A percentile compares a stretch with the other conserved stretches of the same genome.
These are phyloP conservation scores for Yamadazyma spencermartinsiae DNA, from an alignment of 1,139 yeast species.

Conservation along the genomic window DNA sequence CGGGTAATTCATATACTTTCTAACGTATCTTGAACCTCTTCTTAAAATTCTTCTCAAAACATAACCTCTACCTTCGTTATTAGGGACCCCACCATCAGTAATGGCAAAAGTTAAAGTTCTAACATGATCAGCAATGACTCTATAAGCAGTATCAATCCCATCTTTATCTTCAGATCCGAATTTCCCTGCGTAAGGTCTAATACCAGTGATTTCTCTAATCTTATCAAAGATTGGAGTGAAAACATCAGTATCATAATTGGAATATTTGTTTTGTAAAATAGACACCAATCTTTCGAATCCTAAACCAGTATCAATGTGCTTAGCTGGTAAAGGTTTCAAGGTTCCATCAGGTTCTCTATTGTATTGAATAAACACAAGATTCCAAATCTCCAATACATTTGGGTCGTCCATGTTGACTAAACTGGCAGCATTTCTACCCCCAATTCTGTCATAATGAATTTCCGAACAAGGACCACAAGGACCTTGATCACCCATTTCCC, in stretches of 20 bases:
- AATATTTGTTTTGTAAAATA: constrained; percentile 81
- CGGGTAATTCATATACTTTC: constrained; percentile 94
- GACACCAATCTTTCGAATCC: constrained; percentile 98
- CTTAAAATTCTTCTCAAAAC: constrained; percentile 94
- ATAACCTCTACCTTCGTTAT: constrained; percentile 98
- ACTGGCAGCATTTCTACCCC: constrained; percentile 90
- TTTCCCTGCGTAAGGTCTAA: constrained; percentile 85
- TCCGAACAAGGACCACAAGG: constrained; percentile 99
- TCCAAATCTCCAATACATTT: constrained; percentile 96
- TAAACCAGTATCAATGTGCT: constrained; percentile 97
- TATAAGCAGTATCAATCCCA: constrained; percentile 96
- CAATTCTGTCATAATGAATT: constrained; percentile 95
- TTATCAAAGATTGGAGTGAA: constrained; percentile 82
- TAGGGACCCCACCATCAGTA: constrained; percentile 99
- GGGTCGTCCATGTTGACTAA: constrained; percentile 97
- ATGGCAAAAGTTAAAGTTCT: constrained; percentile 95
- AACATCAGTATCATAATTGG: constrained; percentile 97
- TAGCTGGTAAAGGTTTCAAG: constrained; percentile 80
- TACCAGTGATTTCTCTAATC: constrained; percentile 91
- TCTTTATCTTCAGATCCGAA: constrained; percentile 91
- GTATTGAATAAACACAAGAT: constrained; percentile 92
- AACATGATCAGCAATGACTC: constrained; percentile 97
- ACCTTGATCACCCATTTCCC: constrained; percentile 99
- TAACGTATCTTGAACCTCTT: constrained; percentile 96
- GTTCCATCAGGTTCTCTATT: constrained; percentile 91